Conservation (phyloP, 106 monocot genomes). For the Triglochin maritima region DNA sequence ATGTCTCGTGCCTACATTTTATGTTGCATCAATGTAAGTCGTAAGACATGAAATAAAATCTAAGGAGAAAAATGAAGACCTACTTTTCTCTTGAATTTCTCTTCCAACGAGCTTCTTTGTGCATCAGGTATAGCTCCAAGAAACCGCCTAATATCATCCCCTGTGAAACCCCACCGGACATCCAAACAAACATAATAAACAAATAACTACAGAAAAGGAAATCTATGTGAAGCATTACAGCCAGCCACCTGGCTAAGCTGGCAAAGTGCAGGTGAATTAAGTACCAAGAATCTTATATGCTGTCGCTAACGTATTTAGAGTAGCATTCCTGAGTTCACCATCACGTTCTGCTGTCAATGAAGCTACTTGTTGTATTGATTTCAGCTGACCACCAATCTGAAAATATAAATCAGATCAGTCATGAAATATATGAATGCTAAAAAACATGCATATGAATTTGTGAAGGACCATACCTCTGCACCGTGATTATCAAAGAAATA, state of each 20-base stretch:
- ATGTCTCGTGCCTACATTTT: constrained; percentile 72
- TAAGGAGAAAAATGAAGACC: neutral
- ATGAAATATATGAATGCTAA: neutral
- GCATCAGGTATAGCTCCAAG: constrained; percentile 96
- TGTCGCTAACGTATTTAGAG: constrained; percentile 88
- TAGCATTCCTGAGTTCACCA: constrained; percentile 97
- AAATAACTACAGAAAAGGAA: neutral
- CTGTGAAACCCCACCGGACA: constrained; percentile 10
- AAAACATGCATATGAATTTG: neutral
- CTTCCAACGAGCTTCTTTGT: constrained; percentile 96
- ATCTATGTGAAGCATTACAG: no score
- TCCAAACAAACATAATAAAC: neutral
- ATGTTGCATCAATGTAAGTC: neutral
- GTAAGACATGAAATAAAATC: neutral
- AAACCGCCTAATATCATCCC: constrained; percentile 94
- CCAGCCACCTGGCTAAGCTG: neutral
- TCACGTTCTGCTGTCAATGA: constrained; percentile 84
- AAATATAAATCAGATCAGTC: constrained; percentile 4
- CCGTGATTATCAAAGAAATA: constrained; percentile 69
- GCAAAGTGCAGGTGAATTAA: neutral
- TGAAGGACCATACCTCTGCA: constrained; percentile 49
- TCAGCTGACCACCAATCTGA: constrained; percentile 83
- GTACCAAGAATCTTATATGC: constrained; percentile 93
- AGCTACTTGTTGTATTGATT: constrained; percentile 90
- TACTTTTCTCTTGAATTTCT: constrained; percentile 99